Evolutionary conservation across 106 monocot species (phyloP).

Genomic region (Gastrodia elata): DNA sequence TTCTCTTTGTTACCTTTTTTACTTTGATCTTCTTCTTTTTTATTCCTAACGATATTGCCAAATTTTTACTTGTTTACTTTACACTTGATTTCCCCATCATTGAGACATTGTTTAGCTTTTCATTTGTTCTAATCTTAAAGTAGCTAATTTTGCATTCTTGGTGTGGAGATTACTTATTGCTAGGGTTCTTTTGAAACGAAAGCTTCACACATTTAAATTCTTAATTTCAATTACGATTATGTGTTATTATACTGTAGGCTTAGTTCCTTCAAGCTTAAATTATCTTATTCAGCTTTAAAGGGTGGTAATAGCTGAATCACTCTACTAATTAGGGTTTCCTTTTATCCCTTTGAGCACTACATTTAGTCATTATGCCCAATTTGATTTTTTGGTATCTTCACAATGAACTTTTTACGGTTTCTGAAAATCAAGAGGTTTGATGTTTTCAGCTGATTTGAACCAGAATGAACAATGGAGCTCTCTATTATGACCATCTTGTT

Average conservation of each 20-base stretch:
- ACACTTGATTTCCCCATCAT: neutral
- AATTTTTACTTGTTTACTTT: neutral
- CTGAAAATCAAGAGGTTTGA: neutral
- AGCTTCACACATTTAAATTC: neutral
- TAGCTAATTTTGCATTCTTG: neutral
- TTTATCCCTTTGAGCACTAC: neutral
- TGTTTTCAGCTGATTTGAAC: neutral
- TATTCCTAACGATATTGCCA: neutral
- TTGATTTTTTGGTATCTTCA: neutral
- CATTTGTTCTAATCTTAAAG: neutral
- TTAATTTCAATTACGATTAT: neutral
- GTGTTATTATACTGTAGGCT: neutral
- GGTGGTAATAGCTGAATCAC: neutral
- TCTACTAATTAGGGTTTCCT: neutral
- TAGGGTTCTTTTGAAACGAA: constrained; percentile 1
- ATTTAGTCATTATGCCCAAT: neutral
- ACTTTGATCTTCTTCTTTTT: neutral
- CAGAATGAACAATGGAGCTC: neutral
- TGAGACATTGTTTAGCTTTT: neutral
- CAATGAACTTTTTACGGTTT: constrained; percentile 5
- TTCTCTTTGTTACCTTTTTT: neutral
- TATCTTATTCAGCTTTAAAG: neutral
- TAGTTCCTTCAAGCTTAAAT: too few species aligned
- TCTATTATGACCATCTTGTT: neutral
- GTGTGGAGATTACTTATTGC: neutral